A percentile compares a stretch with the other conserved stretches of the same genome.
These are phyloP conservation scores for Phalaenopsis aphrodite DNA, from an alignment of 106 monocot species.

Conservation along the genomic window DNA sequence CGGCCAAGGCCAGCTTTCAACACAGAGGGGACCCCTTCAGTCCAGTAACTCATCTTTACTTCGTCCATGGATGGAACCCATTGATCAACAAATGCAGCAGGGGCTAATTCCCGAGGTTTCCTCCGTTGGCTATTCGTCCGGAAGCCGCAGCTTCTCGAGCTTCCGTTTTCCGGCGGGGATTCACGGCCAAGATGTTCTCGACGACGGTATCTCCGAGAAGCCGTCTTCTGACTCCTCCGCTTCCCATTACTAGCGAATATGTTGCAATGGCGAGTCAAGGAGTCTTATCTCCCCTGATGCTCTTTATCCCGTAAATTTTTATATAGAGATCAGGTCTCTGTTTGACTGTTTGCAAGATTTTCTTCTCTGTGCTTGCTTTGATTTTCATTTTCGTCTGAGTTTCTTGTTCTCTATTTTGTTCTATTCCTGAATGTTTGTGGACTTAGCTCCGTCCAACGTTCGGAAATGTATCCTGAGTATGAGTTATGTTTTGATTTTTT, in stretches of 20 bases:
- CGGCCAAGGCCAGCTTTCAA: constrained; percentile 27
- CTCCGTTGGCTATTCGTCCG: neutral
- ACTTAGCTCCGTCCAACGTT: too few species aligned
- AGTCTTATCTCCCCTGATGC: neutral
- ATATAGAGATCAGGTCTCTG: neutral
- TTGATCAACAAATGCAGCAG: neutral
- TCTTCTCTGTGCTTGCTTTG: too few species aligned
- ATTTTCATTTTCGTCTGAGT: neutral
- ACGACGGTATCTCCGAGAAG: neutral
- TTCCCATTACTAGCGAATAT: neutral
- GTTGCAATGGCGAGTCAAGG: neutral
- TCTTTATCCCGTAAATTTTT: neutral
- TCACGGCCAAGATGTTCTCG: neutral
- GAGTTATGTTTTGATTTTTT: neutral
- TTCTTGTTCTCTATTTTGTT: neutral
- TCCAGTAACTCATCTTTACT: constrained; percentile 47
- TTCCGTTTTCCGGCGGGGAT: neutral
- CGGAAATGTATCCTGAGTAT: neutral
- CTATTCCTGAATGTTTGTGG: too few species aligned
- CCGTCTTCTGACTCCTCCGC: neutral
- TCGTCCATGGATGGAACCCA: constrained; percentile 8
- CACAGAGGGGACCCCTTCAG: constrained; percentile 92
- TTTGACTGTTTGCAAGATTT: too few species aligned
- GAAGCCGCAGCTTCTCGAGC: neutral
- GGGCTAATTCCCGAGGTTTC: neutral